Conservation (phyloP, 805 yeast genomes). For the Yamadazyma scolyti region DNA sequence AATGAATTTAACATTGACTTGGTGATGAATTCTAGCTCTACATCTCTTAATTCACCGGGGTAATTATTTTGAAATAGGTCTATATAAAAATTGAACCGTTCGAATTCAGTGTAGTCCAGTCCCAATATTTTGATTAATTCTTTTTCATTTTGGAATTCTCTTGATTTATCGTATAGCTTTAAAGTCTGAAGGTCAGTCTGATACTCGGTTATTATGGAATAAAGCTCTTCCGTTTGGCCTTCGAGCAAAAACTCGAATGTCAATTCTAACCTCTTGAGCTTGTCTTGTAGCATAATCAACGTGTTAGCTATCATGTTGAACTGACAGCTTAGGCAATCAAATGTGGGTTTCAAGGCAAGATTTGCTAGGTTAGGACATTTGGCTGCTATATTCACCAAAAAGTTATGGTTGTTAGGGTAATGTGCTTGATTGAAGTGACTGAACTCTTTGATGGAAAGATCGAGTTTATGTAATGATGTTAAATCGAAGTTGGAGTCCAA, state of each 20-base stretch:
- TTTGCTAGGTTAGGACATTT: conserved; percentile 9
- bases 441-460: conserved; percentile 16
- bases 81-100: conserved; percentile 4
- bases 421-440: conserved; percentile 18
- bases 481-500: conserved; percentile 14
- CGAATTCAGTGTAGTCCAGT: conserved; percentile 5
- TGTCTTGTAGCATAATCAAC: conserved; percentile 6
- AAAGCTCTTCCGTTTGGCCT: conserved; percentile 8
- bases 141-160: conserved; percentile 12
- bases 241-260: conserved; percentile 12
- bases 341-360: conserved; percentile 15
- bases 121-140: conserved; percentile 10
- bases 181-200: conserved; percentile 12
- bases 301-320: conserved; percentile 5
- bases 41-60: conserved; percentile 1
- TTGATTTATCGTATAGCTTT: conserved; percentile 14
- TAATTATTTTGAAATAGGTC: conserved; percentile 3
- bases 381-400: conserved; percentile 10
- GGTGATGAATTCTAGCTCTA: not conserved
- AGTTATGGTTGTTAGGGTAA: conserved; percentile 7
- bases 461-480: conserved; percentile 10
- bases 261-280: conserved; percentile 10
- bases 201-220: conserved; percentile 3
- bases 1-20: not conserved
- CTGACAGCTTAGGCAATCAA: conserved; percentile 19